Evolutionary conservation across 306 rosid species (phyloP).

Genomic region (Vigna mungo): DNA sequence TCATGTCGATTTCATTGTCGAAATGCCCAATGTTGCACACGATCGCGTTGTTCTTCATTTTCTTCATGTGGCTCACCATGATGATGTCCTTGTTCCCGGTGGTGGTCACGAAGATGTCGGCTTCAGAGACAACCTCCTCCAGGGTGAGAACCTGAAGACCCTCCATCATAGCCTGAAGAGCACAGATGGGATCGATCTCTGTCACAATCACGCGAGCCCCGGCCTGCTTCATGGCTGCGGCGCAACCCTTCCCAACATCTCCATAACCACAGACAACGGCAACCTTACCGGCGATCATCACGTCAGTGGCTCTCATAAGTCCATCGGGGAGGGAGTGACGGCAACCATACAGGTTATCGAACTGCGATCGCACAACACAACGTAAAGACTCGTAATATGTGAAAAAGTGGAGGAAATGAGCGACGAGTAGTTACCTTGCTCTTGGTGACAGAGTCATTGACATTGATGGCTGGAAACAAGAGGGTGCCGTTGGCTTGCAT

Average conservation of each 20-base stretch:
- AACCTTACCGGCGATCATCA: conserved; percentile 98
- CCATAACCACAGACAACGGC: conserved; percentile 88
- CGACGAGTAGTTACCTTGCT: conserved; percentile 70
- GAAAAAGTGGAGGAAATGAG: too few species aligned
- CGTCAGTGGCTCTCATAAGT: conserved; percentile 96
- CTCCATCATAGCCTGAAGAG: conserved; percentile 88
- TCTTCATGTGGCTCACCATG: conserved; percentile 83
- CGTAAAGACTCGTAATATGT: too few species aligned
- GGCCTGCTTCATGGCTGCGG: conserved; percentile 89
- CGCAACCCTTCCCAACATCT: conserved; percentile 99
- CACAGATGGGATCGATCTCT: conserved; percentile 97
- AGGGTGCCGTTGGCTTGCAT: conserved; percentile 80
- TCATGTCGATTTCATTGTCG: too few species aligned
- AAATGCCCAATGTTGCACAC: conserved; percentile 94
- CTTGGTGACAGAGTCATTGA: conserved; percentile 96
- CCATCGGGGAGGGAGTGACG: conserved; percentile 99
- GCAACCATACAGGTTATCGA: conserved; percentile 97
- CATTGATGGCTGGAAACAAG: conserved; percentile 94
- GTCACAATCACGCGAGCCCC: conserved; percentile 94
- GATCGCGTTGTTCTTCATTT: conserved; percentile 98
- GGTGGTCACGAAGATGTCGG: conserved; percentile 93
- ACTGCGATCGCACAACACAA: conserved; percentile 51
- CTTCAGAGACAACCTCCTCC: conserved; percentile 62
- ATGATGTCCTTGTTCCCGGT: conserved; percentile 99
- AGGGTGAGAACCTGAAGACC: conserved; percentile 82